Base-by-base conservation (phyloP, 1,284 basidiomycete species). In the Exobasidium rhododendri region DNA sequence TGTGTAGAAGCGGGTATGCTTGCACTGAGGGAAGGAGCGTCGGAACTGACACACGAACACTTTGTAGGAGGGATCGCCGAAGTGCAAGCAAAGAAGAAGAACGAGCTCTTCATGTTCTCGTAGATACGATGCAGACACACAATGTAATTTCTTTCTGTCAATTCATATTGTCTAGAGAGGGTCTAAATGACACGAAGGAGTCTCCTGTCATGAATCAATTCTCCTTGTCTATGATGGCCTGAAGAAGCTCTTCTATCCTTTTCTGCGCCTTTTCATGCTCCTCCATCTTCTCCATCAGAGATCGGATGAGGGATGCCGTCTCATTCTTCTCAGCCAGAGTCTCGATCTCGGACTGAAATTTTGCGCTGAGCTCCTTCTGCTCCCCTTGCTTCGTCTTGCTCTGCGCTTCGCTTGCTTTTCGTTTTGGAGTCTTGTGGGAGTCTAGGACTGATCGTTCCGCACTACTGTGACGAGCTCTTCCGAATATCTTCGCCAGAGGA, bases 1-100 rank as follows among this genome's bases (percentile, higher is more conserved):
- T 97, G 22, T 93, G 94, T 83, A 89, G 97, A 13, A 82, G 94
- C 94, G 28, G 94, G 96, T 66, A 99, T 99, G 96, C 94, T 97
- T 76, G 90, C 94, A 20, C 82, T 98, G 51, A 83, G 94, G 68
- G 94, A 97, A 80, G 94, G 94, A 50, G 92, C 93, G 17, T 87
- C 87, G n/a, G 69, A 73, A 51, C 62, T 79, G 28, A 71, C 78
- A 52, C 78, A 79, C 51, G 78, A 79, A 65, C 78, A 79, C 64
- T 79, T 78, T 69, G 68, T 75, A 35, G 76, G 76, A 22, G 78
- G 78, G 20, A 79, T 79, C 50, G 67, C 77, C 55, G 78, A 79
- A 67, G 78, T 79, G 3, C 78, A 79, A 64, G 76, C 78, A 4
- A 77, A 78, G 66, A 79, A 79, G 69, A 77, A 77, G 52, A 55